Conservation (phyloP, 2,329 filamentous ascomycete species). For the Hymenoscyphus fructigenus region DNA sequence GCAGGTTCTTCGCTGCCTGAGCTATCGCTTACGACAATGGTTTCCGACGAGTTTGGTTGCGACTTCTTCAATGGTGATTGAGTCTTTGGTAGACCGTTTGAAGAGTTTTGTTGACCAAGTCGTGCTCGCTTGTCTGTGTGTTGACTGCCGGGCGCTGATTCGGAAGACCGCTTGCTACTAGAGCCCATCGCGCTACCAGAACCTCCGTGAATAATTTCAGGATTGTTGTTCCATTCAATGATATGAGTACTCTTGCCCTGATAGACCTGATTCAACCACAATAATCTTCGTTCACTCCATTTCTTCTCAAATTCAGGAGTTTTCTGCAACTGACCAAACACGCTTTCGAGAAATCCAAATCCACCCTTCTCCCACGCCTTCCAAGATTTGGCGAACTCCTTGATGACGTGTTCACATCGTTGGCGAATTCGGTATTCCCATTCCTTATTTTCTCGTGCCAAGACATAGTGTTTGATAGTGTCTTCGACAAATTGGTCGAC, state of each 20-base stretch:
- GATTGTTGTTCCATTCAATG: constrained; percentile 11
- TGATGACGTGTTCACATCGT: constrained; percentile 6
- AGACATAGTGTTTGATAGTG: constrained; percentile 8
- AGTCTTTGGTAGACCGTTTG: not conserved
- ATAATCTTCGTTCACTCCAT: constrained; percentile 7
- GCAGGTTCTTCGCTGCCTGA: not conserved
- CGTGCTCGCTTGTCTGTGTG: not conserved
- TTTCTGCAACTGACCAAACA: not conserved
- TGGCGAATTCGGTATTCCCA: not conserved
- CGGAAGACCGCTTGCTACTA: not conserved
- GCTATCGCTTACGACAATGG: not conserved
- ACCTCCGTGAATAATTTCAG: not conserved
- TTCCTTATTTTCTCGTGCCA: not conserved
- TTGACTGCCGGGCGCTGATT: not conserved
- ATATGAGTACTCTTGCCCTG: constrained; percentile 3
- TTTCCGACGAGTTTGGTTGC: not conserved
- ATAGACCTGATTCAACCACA: constrained; percentile 11
- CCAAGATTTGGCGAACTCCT: constrained; percentile 7
- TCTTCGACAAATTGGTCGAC: constrained; percentile 7
- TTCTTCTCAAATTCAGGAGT: constrained; percentile 7
- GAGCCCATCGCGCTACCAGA: not conserved
- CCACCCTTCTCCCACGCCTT: constrained; percentile 5
- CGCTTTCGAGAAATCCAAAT: constrained; percentile 10
- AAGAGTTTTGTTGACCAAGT: not conserved
- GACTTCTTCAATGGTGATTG: not conserved